A percentile compares a stretch with the other conserved stretches of the same genome.
Conservation (phyloP, 805 yeast species). For the Wickerhamomyces pijperi region DNA sequence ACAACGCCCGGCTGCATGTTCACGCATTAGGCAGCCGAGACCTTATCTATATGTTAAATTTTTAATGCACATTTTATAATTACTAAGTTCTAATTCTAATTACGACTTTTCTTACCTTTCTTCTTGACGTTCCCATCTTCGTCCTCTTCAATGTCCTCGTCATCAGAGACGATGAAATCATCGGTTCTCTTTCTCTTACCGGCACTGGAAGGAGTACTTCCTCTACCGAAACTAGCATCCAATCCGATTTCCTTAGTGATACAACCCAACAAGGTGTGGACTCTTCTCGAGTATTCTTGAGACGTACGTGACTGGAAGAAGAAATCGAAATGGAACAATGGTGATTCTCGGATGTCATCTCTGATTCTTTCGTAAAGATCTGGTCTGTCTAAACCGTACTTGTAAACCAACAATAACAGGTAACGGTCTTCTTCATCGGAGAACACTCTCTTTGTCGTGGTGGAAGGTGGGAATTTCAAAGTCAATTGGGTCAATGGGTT, state of each 20-base stretch:
- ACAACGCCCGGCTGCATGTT: no score
- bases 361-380: conserved; percentile 72
- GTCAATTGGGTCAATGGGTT: conserved; percentile 74
- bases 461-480: conserved; percentile 62
- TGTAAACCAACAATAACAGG: conserved; percentile 65
- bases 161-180: background rate
- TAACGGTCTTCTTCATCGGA: conserved; percentile 89
- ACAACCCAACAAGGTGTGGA: conserved; percentile 65
- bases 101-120: background rate
- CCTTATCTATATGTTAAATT: no score
- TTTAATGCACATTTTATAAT: no score
- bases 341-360: conserved; percentile 61
- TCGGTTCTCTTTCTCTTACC: background rate
- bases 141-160: conserved; percentile 2
- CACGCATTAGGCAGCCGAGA: no score
- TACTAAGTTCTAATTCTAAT: no score
- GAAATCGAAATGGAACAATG: conserved; percentile 79
- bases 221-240: conserved; percentile 8
- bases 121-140: conserved; percentile 7
- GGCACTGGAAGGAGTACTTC: conserved; percentile 7
- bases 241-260: conserved; percentile 47
- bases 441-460: conserved; percentile 55
- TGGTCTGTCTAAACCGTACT: conserved; percentile 69
- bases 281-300: conserved; percentile 70
- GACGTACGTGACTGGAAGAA: conserved; percentile 74